Evolutionary conservation across 768 basidiomycete species (phyloP).

Genomic region (Dacryopinax primogenitus): DNA sequence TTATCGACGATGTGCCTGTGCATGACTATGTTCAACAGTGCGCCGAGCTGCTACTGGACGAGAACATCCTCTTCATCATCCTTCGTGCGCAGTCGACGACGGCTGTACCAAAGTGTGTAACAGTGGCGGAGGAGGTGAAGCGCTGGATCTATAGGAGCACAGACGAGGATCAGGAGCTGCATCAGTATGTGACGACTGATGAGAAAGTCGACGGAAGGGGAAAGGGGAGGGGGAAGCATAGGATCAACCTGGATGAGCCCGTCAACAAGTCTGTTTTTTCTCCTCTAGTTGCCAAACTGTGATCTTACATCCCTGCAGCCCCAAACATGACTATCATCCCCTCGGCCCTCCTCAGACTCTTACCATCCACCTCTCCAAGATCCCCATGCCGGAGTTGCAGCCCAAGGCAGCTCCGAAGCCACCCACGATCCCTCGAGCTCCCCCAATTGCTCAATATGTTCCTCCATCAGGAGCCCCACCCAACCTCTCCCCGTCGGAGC

Average conservation of each 20-base stretch:
- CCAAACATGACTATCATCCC: conserved; percentile 9
- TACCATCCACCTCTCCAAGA: conserved; percentile 69
- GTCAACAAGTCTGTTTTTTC: not conserved
- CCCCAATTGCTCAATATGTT: not conserved
- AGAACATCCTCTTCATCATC: conserved; percentile 68
- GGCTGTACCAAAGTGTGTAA: conserved; percentile 65
- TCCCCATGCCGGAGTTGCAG: conserved; percentile 70
- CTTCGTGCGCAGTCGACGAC: conserved; percentile 49
- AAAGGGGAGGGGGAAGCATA: conserved; percentile 28
- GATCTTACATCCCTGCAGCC: not conserved
- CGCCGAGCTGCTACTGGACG: conserved; percentile 38
- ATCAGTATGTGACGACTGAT: conserved; percentile 63
- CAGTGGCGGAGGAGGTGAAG: conserved; percentile 68
- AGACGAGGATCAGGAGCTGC: conserved; percentile 45
- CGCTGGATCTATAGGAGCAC: conserved; percentile 65
- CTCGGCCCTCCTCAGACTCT: conserved; percentile 48
- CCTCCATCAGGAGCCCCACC: not conserved
- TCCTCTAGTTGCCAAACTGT: not conserved
- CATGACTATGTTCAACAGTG: not conserved
- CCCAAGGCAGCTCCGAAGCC: conserved; percentile 27
- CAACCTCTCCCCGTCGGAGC: not conserved
- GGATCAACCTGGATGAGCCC: conserved; percentile 8
- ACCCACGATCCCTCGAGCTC: not conserved
- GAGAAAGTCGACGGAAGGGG: conserved; percentile 27
- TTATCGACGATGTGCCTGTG: not conserved